Base-by-base conservation (phyloP, 2,329 filamentous ascomycete species). In the Pseudocercospora eumusae region DNA sequence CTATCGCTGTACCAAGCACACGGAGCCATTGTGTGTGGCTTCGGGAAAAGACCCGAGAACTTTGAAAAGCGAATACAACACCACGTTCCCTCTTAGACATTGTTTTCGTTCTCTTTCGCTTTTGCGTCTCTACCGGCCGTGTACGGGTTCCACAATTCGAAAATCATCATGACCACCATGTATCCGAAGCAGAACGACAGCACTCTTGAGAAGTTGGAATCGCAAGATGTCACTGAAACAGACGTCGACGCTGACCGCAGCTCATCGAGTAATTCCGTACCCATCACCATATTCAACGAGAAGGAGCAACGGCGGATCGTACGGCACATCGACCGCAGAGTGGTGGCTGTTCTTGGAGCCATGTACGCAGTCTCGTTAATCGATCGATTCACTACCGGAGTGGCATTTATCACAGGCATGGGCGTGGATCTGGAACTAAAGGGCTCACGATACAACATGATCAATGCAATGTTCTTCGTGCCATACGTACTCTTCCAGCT, bases 321-420 rank as follows among this genome's bases (percentile, higher is more conserved):
- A 21, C n/a, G 44, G 13, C 23, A n/a, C 42, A 47, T 57, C 23
- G 44, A 45, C 25, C n/a, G 27, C 10, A 47, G 56, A 57, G 56
- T 57, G 1, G 56, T 57, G 4, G 44, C 31, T 8, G 21, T 57
- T 15, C 25, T 49, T 7, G 56, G 56, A 21, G 18, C 28, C n/a
- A 47, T 57, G 56, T 57, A 49, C 21, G 42, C 56, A 5, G 13
- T 57, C 4, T 57, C 56, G n/a, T 8, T 57, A 25, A 31, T 57
- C 10, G 56, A 57, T 57, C 23, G 56, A 20, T 18, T 23, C 9
- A 57, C 40, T 27, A 57, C 42, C 6, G 27, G 40, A 13, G 4
- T 47, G 3, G 56, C 56, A 20, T 27, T 57, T 23, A 45, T 57
- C 18, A 44, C 42, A 20, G 56, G 56, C 56, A 57, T 57, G 56